Percentiles rank a stretch among this genome's conserved stretches.
Evolutionary conservation across 768 basidiomycete genomes (phyloP).

Genomic region (Mycena vitilis): DNA sequence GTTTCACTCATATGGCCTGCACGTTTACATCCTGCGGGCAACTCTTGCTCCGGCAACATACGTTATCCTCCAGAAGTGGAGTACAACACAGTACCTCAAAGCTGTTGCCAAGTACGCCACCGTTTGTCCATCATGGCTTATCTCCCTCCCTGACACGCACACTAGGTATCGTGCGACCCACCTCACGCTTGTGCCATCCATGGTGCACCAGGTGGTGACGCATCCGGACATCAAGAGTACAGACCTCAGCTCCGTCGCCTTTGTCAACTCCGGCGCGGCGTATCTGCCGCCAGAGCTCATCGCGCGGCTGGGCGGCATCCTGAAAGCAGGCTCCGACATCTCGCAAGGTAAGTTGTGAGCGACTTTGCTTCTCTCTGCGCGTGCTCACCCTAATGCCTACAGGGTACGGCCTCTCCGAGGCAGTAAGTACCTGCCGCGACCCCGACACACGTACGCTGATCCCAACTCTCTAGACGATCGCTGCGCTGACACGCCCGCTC

Average conservation of each 20-base stretch:
- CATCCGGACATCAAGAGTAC: slow-evolving; percentile 59
- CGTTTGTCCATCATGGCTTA: neutral
- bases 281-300: slow-evolving; percentile 72
- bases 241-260: slow-evolving; percentile 64
- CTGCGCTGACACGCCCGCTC: slow-evolving; percentile 55
- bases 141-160: neutral
- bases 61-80: slow-evolving; percentile 71
- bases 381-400: neutral
- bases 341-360: slow-evolving; percentile 57
- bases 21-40: slow-evolving; percentile 60
- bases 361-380: too few species aligned
- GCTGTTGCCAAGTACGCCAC: slow-evolving; percentile 68
- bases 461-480: slow-evolving; percentile 60
- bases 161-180: slow-evolving; percentile 66
- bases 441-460: neutral
- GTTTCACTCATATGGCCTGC: slow-evolving; percentile 75
- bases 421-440: slow-evolving; percentile 51
- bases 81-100: slow-evolving; percentile 60
- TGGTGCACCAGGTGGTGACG: slow-evolving; percentile 73
- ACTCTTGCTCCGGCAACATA: slow-evolving; percentile 60
- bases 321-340: slow-evolving; percentile 49
- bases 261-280: slow-evolving; percentile 68
- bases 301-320: slow-evolving; percentile 51
- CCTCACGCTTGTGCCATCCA: slow-evolving; percentile 68
- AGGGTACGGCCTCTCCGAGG: slow-evolving; percentile 83